Conservation (phyloP, 768 basidiomycete species). For the Suillus subalutaceus region DNA sequence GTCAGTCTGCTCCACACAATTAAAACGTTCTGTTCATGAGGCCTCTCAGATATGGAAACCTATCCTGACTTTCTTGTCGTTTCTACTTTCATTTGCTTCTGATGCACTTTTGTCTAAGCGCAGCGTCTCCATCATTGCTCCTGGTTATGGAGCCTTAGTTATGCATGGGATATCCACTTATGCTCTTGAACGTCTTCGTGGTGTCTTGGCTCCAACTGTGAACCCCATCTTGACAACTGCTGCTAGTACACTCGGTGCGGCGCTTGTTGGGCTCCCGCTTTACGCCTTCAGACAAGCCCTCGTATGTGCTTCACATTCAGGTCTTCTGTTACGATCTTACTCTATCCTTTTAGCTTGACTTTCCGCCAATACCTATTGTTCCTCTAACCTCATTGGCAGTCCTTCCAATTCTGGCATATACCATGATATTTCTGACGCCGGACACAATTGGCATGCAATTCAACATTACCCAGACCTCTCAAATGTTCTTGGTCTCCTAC, state of each 20-base stretch:
- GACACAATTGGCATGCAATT: conserved; percentile 49
- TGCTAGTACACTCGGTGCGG: conserved; percentile 62
- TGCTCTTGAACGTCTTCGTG: conserved; percentile 64
- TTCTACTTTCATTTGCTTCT: conserved; percentile 57
- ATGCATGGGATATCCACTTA: conserved; percentile 62
- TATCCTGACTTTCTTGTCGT: conserved; percentile 47
- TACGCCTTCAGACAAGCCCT: conserved; percentile 62
- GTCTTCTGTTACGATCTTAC: neutral
- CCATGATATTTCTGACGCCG: conserved; percentile 62
- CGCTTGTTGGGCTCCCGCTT: conserved; percentile 62
- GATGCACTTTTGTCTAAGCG: conserved; percentile 50
- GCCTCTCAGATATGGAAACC: conserved; percentile 51
- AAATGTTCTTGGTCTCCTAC: conserved; percentile 63
- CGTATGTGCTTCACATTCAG: conserved; percentile 40
- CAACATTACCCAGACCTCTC: conserved; percentile 53
- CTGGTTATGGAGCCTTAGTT: conserved; percentile 68
- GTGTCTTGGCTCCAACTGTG: conserved; percentile 58
- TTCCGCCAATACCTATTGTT: conserved; percentile 52
- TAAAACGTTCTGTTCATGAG: conserved; percentile 11
- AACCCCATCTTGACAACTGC: conserved; percentile 59
- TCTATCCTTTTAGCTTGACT: conserved; percentile 44
- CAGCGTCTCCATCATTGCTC: conserved; percentile 45
- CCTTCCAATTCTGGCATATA: conserved; percentile 64
- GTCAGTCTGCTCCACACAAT: conserved; percentile 36
- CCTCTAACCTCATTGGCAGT: conserved; percentile 59